These are phyloP conservation scores for Kregervanrija pseudodelftensis DNA, from an alignment of 805 yeast genomes.

Conservation along the genomic window DNA sequence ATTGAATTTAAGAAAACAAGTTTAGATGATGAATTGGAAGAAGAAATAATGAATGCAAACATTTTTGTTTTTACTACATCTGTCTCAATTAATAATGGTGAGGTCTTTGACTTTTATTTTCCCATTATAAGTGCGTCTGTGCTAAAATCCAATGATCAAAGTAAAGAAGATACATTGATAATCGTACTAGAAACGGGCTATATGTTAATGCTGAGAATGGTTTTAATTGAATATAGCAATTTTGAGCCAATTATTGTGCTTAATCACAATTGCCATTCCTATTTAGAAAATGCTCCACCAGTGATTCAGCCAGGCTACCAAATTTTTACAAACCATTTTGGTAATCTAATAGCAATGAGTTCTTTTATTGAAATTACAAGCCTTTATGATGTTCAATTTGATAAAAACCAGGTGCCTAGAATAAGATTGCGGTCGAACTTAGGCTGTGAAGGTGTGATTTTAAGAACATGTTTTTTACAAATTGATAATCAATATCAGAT, in stretches of 20 bases:
- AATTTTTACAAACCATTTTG: slow-evolving; percentile 11
- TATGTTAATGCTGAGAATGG: slow-evolving; percentile 17
- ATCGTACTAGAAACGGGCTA: slow-evolving; percentile 17
- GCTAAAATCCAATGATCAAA: slow-evolving; percentile 15
- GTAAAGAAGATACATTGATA: slow-evolving; percentile 23
- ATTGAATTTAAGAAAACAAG: too few relatives aligned
- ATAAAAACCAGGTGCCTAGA: not conserved
- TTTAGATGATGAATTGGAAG: too few relatives aligned
- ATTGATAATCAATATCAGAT: slow-evolving; percentile 2
- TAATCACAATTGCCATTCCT: slow-evolving; percentile 1
- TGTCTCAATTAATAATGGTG: slow-evolving; percentile 16
- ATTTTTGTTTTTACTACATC: slow-evolving; percentile 19
- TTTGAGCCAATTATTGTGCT: slow-evolving; percentile 21
- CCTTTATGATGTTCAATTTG: slow-evolving; percentile 13
- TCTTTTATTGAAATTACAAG: slow-evolving; percentile 19
- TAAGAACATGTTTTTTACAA: slow-evolving; percentile 19
- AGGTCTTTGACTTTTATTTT: slow-evolving; percentile 13
- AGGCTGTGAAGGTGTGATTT: slow-evolving; percentile 14
- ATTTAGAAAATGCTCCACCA: too few relatives aligned
- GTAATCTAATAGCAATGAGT: slow-evolving; percentile 18
- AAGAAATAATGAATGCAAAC: too few relatives aligned
- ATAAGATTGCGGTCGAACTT: too few relatives aligned
- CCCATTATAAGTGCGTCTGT: slow-evolving; percentile 19
- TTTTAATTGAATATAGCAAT: slow-evolving; percentile 5
- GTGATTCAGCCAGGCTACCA: slow-evolving; percentile 10